Base-by-base conservation (phyloP, 2,329 filamentous ascomycete species). In the Colletotrichum spaethianum region DNA sequence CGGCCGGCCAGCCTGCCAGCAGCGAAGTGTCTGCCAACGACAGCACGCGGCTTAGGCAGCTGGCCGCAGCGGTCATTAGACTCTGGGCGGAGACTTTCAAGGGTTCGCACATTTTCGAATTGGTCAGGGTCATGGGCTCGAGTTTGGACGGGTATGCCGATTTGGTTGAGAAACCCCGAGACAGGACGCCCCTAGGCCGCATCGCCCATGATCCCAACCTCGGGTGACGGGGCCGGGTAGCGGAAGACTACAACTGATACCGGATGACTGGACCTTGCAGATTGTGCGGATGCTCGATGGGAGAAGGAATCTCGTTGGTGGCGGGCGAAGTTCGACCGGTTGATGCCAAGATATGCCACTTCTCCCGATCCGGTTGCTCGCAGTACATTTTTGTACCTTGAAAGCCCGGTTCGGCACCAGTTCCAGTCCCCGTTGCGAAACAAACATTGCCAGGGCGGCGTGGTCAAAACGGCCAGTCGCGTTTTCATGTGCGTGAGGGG, bases 41-140 rank as follows among this genome's bases (percentile, higher is more conserved):
- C 74, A 82, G 84, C 48, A 81, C 83, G 23, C 88, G 87, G 76
- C 78, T 91, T 60, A 83, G 88, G 20, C 88, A 89, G 75, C 82
- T 91, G 6, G 88, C 89, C 0, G 86, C 85, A 18, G 89, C 89
- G 0, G 89, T 91, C 33, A 86, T 91, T 40, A 83, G 88, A 42
- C 83, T 91, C 2, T 91, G 89, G 89, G 88, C 89, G 0, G 89
- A 90, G 77, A 88, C 88, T 1, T 91, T 91, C 78, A 90, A 90
- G 73, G 89, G 89, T 14, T 86, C 86, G 14, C 89, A 91, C 75
- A 87, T 91, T 8, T 91, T 91, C 75, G 89, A 91, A 69, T 85
- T 90, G 71, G 85, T 91, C 52, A 87, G 86, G 75, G 85, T 88
- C 3, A 89, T 91, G 83, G 89, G 88, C 0, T 82, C 83, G 20